phyloP scores from a whole-genome alignment of 148 eudicot genomes.

The Cornus controversa region DNA sequence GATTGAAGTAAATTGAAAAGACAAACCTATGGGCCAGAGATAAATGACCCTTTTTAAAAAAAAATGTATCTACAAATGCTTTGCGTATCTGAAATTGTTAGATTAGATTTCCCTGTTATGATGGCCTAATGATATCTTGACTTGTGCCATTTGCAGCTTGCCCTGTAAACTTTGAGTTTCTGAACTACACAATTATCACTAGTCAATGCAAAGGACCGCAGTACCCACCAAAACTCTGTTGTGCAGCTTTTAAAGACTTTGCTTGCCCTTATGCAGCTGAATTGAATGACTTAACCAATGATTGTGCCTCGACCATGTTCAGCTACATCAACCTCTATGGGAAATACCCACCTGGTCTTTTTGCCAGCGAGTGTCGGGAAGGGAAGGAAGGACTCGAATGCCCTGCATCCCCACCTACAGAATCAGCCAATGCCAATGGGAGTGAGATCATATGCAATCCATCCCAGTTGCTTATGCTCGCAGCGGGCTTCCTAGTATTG shows the following conservation, averaged over 20 bases:
- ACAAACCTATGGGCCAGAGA: too few relatives aligned
- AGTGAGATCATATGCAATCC: background rate
- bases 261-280: conserved; percentile 40
- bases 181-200: conserved; percentile 45
- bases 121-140: background rate
- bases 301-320: conserved; percentile 52
- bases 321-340: conserved; percentile 53
- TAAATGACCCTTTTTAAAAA: too few relatives aligned
- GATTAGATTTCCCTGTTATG: background rate
- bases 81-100: background rate
- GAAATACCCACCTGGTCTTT: conserved; percentile 45
- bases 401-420: conserved; percentile 22
- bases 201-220: conserved; percentile 50
- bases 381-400: conserved; percentile 37
- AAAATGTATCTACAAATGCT: background rate
- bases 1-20: background rate
- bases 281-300: conserved; percentile 31
- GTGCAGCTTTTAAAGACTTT: conserved; percentile 36
- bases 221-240: conserved; percentile 33
- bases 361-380: conserved; percentile 36
- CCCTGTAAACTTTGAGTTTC: conserved; percentile 46
- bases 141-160: conserved; percentile 34
- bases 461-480: conserved; percentile 9
- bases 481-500: conserved; percentile 2
- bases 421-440: background rate